Percentiles rank a stretch among this genome's conserved stretches.
phyloP scores from a whole-genome alignment of 2,329 filamentous ascomycete genomes.

The Magnaporthales sp. region DNA sequence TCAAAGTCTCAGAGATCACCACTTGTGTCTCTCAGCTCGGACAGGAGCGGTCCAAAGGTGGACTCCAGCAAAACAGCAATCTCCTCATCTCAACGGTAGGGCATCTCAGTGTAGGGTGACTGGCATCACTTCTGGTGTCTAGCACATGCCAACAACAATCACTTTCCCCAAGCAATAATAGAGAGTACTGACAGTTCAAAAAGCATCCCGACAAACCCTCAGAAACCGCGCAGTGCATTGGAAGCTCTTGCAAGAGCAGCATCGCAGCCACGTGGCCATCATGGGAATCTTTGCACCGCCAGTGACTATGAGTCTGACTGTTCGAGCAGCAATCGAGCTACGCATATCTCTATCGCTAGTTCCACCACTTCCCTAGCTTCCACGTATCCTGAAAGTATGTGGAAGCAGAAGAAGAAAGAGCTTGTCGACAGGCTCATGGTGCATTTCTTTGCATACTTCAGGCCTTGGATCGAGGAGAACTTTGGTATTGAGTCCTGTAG shows the following conservation, averaged over 20 bases:
- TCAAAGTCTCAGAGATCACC: neutral
- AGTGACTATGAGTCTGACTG: neutral
- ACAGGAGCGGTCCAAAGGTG: neutral
- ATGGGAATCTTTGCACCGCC: neutral
- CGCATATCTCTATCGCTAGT: neutral
- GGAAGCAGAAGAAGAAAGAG: constrained; percentile 12
- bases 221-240: neutral
- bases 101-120: no score
- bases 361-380: neutral
- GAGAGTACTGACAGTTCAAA: neutral
- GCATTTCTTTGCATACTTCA: constrained; percentile 10
- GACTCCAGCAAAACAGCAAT: neutral
- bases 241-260: neutral
- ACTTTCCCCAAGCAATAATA: neutral
- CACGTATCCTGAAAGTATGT: neutral
- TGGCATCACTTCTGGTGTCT: neutral
- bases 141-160: neutral
- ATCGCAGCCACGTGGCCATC: neutral
- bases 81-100: neutral
- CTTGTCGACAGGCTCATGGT: constrained; percentile 18
- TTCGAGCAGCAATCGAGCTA: neutral
- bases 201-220: neutral
- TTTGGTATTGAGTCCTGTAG: constrained; percentile 6
- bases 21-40: neutral
- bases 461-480: constrained; percentile 14